These are phyloP conservation scores for Paramyrothecium roridum DNA, from an alignment of 2,329 filamentous ascomycete genomes.

Conservation along the genomic window DNA sequence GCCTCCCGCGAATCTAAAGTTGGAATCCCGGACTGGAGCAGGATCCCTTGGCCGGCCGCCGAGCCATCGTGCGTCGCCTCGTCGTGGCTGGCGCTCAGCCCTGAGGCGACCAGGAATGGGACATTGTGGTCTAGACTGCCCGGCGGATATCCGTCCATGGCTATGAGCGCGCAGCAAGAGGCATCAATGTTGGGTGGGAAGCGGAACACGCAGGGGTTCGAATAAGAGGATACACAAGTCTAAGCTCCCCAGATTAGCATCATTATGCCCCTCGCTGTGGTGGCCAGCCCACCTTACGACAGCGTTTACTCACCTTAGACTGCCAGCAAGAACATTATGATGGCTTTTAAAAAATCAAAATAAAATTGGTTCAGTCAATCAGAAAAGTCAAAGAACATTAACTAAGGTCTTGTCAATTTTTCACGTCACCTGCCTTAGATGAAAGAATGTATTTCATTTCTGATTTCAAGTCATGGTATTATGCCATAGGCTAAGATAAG, in stretches of 20 bases:
- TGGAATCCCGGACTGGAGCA: constrained; percentile 69
- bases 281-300: not conserved
- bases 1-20: constrained; percentile 63
- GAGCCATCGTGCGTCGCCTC: constrained; percentile 42
- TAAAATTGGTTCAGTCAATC: too few species aligned
- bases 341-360: too few species aligned
- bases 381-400: too few species aligned
- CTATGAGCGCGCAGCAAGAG: constrained; percentile 14
- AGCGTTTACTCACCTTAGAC: not conserved
- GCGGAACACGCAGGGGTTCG: constrained; percentile 7
- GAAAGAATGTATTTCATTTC: too few species aligned
- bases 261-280: not conserved
- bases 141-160: constrained; percentile 76
- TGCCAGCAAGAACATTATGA: too few species aligned
- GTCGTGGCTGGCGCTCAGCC: constrained; percentile 50
- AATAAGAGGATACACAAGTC: not conserved
- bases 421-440: too few species aligned
- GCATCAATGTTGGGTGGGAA: constrained; percentile 16
- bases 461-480: too few species aligned
- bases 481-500: too few species aligned
- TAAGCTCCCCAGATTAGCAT: not conserved
- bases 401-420: too few species aligned
- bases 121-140: constrained; percentile 85
- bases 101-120: constrained; percentile 79
- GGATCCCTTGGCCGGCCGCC: constrained; percentile 55